A percentile compares a stretch with the other conserved stretches of the same genome.
These are phyloP conservation scores for Viridothelium virens DNA, from an alignment of 495 filamentous ascomycete genomes.

Conservation along the genomic window DNA sequence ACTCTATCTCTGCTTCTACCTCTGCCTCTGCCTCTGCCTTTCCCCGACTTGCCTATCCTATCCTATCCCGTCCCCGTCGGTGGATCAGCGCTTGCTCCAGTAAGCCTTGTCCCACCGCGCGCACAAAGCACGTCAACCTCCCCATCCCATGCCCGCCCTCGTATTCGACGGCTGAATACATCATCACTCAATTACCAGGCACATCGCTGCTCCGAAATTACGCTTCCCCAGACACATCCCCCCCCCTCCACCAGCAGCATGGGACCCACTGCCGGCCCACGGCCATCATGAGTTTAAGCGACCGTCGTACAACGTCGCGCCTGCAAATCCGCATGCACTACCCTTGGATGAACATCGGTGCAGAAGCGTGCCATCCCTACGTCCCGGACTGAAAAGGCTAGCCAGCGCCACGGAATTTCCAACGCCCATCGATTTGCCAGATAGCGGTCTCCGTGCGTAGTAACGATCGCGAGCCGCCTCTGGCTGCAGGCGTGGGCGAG, in stretches of 20 bases:
- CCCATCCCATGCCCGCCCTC: slow-evolving; percentile 10
- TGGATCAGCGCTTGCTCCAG: background rate
- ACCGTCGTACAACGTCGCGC: slow-evolving; percentile 19
- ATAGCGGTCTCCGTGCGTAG: background rate
- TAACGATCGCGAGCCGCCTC: slow-evolving; percentile 7
- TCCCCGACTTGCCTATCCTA: background rate
- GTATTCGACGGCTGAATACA: slow-evolving; percentile 4
- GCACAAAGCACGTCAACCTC: slow-evolving; percentile 2
- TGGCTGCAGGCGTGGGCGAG: background rate
- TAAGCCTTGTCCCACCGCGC: slow-evolving; percentile 14
- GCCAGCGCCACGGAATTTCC: slow-evolving; percentile 8
- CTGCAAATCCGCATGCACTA: slow-evolving; percentile 4
- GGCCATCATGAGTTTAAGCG: slow-evolving; percentile 22
- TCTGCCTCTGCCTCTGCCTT: background rate
- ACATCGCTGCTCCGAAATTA: slow-evolving; percentile 1
- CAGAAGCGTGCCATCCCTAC: slow-evolving; percentile 5
- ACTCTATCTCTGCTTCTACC: too few relatives aligned
- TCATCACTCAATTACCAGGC: background rate
- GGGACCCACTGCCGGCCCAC: slow-evolving; percentile 17
- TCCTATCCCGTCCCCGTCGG: background rate
- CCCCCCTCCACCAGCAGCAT: slow-evolving; percentile 24
- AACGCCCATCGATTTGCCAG: slow-evolving; percentile 5
- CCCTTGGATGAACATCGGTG: background rate
- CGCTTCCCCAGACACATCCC: slow-evolving; percentile 10
- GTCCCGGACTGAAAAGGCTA: background rate